Evolutionary conservation across 257 asterid genomes (phyloP).

Genomic region (Salvia rosmarinus): DNA sequence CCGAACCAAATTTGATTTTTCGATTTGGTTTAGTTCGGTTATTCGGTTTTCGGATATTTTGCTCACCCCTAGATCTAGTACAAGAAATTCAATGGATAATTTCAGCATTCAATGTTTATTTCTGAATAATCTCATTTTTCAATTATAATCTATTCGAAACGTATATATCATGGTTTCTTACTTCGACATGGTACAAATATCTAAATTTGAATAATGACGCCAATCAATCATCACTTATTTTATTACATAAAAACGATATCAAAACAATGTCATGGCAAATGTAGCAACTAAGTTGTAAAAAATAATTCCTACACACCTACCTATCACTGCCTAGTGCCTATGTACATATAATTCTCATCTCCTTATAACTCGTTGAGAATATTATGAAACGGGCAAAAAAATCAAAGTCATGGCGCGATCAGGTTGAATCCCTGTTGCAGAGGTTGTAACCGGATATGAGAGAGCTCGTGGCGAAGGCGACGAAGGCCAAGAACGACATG

Average conservation of each 20-base stretch:
- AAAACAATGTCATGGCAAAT: not conserved
- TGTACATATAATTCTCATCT: conserved; percentile 28
- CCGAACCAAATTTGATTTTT: too few species aligned
- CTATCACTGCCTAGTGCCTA: conserved; percentile 5
- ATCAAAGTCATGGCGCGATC: conserved; percentile 14
- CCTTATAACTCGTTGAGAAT: not conserved
- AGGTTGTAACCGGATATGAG: conserved; percentile 70
- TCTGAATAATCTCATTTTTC: not conserved
- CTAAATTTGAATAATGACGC: too few species aligned
- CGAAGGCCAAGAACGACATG: conserved; percentile 75
- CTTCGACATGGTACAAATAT: too few species aligned
- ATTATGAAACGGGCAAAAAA: not conserved
- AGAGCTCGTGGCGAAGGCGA: conserved; percentile 71
- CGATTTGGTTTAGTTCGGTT: too few species aligned
- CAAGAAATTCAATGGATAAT: too few species aligned
- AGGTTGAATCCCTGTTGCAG: conserved; percentile 51
- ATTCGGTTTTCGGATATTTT: too few species aligned
- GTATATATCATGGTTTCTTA: too few species aligned
- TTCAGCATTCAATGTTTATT: not conserved
- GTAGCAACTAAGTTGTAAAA: not conserved
- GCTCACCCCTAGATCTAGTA: too few species aligned
- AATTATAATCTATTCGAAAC: too few species aligned
- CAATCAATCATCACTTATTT: not conserved
- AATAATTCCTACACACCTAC: not conserved
- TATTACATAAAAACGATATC: not conserved